These are phyloP conservation scores for Mucor saturninus DNA, from an alignment of 371 early-diverging fungal genomes.

Conservation along the genomic window DNA sequence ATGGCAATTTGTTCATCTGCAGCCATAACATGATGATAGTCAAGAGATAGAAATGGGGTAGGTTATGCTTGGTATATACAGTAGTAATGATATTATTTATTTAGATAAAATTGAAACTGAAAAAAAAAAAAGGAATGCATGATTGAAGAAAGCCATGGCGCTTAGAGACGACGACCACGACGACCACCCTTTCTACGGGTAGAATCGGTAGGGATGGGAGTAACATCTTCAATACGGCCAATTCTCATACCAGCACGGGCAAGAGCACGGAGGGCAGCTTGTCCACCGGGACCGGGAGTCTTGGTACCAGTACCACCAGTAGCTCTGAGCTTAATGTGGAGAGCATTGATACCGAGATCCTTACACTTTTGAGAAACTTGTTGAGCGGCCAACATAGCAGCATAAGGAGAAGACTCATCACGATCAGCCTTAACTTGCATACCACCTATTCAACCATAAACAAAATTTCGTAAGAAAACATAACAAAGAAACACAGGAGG, in stretches of 20 bases:
- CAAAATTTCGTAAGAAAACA: neutral
- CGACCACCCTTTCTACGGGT: conserved; percentile 99
- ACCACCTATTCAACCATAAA: conserved; percentile 60
- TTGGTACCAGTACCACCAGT: conserved; percentile 99
- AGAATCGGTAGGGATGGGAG: conserved; percentile 99
- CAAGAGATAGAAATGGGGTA: too few relatives aligned
- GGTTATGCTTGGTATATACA: neutral
- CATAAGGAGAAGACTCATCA: conserved; percentile 99
- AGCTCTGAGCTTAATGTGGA: conserved; percentile 99
- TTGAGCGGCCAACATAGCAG: conserved; percentile 99
- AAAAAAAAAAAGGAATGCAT: neutral
- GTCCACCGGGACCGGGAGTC: conserved; percentile 99
- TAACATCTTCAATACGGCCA: conserved; percentile 99
- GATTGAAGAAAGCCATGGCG: neutral
- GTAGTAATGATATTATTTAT: neutral
- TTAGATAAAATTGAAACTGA: neutral
- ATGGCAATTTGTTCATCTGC: too few relatives aligned
- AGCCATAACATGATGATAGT: too few relatives aligned
- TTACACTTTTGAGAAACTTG: conserved; percentile 99
- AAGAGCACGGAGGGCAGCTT: conserved; percentile 99
- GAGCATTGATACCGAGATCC: conserved; percentile 99
- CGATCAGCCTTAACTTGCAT: conserved; percentile 99
- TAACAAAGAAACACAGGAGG: conserved; percentile 9
- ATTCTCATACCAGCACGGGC: conserved; percentile 99
- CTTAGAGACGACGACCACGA: conserved; percentile 99